Evolutionary conservation across 2,329 filamentous ascomycete species (phyloP).

Genomic region (Plenodomus tracheiphilus): DNA sequence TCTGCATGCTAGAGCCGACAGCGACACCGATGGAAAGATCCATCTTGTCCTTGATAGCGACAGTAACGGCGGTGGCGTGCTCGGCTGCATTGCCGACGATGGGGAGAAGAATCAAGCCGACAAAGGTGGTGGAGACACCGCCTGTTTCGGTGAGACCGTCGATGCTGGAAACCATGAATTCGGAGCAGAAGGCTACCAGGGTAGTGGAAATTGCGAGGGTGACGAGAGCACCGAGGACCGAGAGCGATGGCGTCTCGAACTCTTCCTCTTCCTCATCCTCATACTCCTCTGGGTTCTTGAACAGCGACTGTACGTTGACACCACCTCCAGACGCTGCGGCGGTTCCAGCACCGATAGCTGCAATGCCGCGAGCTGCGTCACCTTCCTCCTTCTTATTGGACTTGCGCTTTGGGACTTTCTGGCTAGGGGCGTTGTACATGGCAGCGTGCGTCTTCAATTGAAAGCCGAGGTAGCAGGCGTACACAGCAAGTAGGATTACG

Average conservation of each 20-base stretch:
- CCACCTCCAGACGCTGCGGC: constrained; percentile 55
- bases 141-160: constrained; percentile 55
- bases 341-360: constrained; percentile 57
- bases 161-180: constrained; percentile 66
- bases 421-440: constrained; percentile 78
- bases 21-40: constrained; percentile 68
- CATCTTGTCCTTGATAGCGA: constrained; percentile 69
- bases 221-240: constrained; percentile 70
- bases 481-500: constrained; percentile 81
- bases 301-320: constrained; percentile 53
- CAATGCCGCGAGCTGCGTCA: constrained; percentile 54
- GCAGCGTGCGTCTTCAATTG: constrained; percentile 82
- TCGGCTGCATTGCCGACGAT: constrained; percentile 70
- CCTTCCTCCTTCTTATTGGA: constrained; percentile 54
- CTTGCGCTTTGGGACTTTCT: constrained; percentile 70
- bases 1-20: constrained; percentile 68
- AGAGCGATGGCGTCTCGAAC: constrained; percentile 74
- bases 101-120: constrained; percentile 65
- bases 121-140: constrained; percentile 61
- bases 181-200: constrained; percentile 76
- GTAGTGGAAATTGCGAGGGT: constrained; percentile 75
- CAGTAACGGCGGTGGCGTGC: constrained; percentile 65
- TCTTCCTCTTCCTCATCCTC: constrained; percentile 64
- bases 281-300: constrained; percentile 42
- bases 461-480: constrained; percentile 83